Base-by-base conservation (phyloP, 257 asterid genomes). In the Solanum bukasovii region DNA sequence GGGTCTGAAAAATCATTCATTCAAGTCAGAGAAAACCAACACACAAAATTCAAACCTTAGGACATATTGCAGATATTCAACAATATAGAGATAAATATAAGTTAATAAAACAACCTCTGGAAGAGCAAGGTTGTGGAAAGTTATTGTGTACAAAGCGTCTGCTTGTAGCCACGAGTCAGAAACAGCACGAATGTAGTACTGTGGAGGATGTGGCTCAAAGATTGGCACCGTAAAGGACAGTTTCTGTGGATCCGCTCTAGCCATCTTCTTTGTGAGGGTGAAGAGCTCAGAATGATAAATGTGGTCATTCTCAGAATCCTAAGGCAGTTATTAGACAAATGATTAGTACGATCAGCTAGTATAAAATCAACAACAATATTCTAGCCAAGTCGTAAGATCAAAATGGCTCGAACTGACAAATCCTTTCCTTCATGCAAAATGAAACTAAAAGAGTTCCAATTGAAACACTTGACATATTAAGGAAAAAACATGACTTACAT, bases 121-220 rank as follows among this genome's bases (percentile, higher is more conserved):
- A 87, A 97, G 98, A 31, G 93, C 95, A 90, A 97, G 96, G 91
- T 97, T 95, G 92, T 93, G 96, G 88, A 97, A 93, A 86, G 98
- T 96, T 91, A 97, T 94, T 37, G 94, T 91, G 90, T 95, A 96
- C 89, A 94, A 95, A 82, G 99, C 93, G 89, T 96, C 99, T 56
- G 98, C 91, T 88, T 94, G 98, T 96, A 96, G 88, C 99, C 99
- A 97, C 6, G 96, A 93, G 89, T 97, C 99, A 40, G 99, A 97
- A 90, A 96, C 93, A 88, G 99, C 99, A 90, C 98, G 98, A 89
- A 97, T 96, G 87, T 93, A 91, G 91, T 97, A 97, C 90, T 96
- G 98, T 88, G 99, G 98, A 87, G 99, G 99, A 91, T 97, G 99
- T 87, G 99, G 99, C 94, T 97, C 99, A 90, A 97, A 97, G 91